Base-by-base conservation (phyloP, 176 grass and related monocot species). In the Carex pumila region DNA sequence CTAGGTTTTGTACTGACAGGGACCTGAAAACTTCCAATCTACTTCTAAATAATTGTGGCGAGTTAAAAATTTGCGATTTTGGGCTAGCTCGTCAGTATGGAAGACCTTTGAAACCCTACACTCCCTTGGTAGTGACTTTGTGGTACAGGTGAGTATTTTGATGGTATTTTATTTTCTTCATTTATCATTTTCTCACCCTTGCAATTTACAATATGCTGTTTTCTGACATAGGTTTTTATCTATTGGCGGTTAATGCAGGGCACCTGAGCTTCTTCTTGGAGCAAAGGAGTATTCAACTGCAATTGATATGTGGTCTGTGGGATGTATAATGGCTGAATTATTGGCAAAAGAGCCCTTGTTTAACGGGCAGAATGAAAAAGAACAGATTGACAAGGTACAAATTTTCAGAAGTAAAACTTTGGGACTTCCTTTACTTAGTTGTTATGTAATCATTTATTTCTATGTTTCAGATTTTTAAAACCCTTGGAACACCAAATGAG, bases 51-150 rank as follows among this genome's bases (percentile, higher is more conserved):
- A 95, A 98, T 63, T 36, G 91, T 4, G 93, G 96, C 76, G 96
- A 98, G 88, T 65, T 98, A 83, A 98, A 98, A 89, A 92, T 98
- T 82, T 98, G 96, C 84, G 96, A 98, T 83, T 98, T 98, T 83
- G 96, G 96, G 50, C 86, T 98, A 36, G 89, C 96, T 83, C 91
- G 91, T 84, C 93, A 95, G 83, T 98, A 95, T 93, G 96, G 96
- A 56, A 93, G 88, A 31, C 93, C 88, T 47, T 85, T 93, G 80
- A 98, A 95, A 36, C 91, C 93, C 69, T 98, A 98, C 85, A 98
- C 96, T 84, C 93, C 92, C 63, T 84, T 94, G 68, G 96, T 98
- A 71, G 96, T 95, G 79, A 98, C 96, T 88, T 92, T 98, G 83
- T 95, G 91, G 91, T 98, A 95, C 66, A 98, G 95, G 95, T 95